phyloP scores from a whole-genome alignment of 805 yeast species.

The Tetrapisispora phaffii region DNA sequence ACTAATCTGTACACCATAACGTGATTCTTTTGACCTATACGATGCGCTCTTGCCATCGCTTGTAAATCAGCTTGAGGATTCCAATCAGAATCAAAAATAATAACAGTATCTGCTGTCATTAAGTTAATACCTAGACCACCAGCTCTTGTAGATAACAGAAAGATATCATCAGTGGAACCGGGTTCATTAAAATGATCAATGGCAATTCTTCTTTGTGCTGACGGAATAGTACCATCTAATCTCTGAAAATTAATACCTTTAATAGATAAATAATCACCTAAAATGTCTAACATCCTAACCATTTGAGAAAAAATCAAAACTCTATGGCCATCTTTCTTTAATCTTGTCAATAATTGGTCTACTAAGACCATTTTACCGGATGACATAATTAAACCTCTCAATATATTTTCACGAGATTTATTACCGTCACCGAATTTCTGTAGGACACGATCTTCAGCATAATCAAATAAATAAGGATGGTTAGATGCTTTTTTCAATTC shows the following conservation, averaged over 20 bases:
- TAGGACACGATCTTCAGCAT: constrained; percentile 77
- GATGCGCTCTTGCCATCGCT: constrained; percentile 99
- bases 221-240: constrained; percentile 93
- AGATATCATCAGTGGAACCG: constrained; percentile 84
- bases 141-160: constrained; percentile 87
- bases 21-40: constrained; percentile 98
- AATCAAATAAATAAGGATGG: constrained; percentile 91
- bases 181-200: constrained; percentile 96
- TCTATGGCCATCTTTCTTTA: constrained; percentile 89
- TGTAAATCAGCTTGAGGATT: constrained; percentile 98
- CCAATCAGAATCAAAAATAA: constrained; percentile 97
- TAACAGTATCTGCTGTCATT: constrained; percentile 98
- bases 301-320: constrained; percentile 92
- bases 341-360: constrained; percentile 76
- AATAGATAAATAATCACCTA: constrained; percentile 84
- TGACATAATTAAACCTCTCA: constrained; percentile 91
- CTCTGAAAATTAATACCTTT: constrained; percentile 86
- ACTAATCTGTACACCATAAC: constrained; percentile 96
- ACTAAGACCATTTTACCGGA: constrained; percentile 96
- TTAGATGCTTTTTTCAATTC: constrained; percentile 95
- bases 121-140: constrained; percentile 97
- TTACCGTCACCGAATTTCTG: constrained; percentile 50
- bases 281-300: constrained; percentile 92
- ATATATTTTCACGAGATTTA: constrained; percentile 62
- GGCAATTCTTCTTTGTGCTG: constrained; percentile 84